Evolutionary conservation across 2,329 filamentous ascomycete species (phyloP), one percentile per base, ranked within the genome.

Genomic region (Arachnomyces sp.): DNA sequence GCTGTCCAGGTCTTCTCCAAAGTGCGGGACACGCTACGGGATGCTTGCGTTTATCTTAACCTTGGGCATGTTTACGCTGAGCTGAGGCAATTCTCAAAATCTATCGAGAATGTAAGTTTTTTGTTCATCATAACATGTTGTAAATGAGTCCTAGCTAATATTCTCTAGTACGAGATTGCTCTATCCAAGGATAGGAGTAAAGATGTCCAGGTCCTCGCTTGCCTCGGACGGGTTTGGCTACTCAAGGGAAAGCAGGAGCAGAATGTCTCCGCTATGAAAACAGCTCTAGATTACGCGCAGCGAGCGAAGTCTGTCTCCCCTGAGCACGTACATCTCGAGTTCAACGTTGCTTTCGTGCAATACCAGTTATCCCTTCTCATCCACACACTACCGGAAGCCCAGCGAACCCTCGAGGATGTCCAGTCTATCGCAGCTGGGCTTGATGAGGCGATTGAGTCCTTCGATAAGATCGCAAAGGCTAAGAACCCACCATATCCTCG

Each of bases 341-440:
- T 98, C 75, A 98, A 98, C 56, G 86, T 98, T 18, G 92, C 92
- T 1, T 98, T 95, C 57, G 86, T 96, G 18, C 92, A 96, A 59
- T 93, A 95, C 47, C 89, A 95, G 61, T 80, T 96, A 40, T 90
- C 90, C 14, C 83, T 84, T 34, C 78, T 84, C 21, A 80, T 95
- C 40, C 82, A 87, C 62, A 73, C 70, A 28, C 71, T 95, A 39
- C 72, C 77, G 4, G 86, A 95, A 58, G 77, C 77, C 4, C 80
- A 89, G 56, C 81, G 88, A 37, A 85, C 84, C 0, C 72, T 90
- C 3, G 74, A 77, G 44, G 88, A 96, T 54, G 79, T 98, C 6
- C 76, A 94, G 56, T 77, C 82, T 39, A 89, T 90, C 1, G 78
- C 81, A 1, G 72, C 78, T 13, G 92, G 88, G 3, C 75, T 98